Conservation (phyloP, 2,329 filamentous ascomycete genomes). For the Phialemonium atrogriseum region DNA sequence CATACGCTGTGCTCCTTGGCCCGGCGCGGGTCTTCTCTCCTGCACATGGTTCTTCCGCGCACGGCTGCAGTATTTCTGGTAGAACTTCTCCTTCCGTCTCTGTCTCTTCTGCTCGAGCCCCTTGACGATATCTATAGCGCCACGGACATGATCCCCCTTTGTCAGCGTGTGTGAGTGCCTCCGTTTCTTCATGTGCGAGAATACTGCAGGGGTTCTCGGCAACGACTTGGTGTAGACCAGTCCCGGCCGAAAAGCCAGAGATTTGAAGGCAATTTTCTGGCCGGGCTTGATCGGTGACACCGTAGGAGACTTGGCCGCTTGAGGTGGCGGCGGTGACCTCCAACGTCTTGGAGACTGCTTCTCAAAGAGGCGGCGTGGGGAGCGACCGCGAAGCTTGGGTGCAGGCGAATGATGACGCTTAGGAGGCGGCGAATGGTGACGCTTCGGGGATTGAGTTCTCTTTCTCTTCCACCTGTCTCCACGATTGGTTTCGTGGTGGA, state of each 20-base stretch:
- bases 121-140: constrained; percentile 97
- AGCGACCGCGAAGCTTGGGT: constrained; percentile 41
- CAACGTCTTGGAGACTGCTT: constrained; percentile 62
- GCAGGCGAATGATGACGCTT: constrained; percentile 41
- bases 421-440: constrained; percentile 47
- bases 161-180: constrained; percentile 20
- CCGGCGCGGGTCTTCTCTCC: constrained; percentile 63
- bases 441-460: constrained; percentile 50
- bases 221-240: constrained; percentile 78
- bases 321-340: constrained; percentile 62
- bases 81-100: constrained; percentile 85
- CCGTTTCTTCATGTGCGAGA: constrained; percentile 41
- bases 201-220: constrained; percentile 67
- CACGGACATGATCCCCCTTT: constrained; percentile 63
- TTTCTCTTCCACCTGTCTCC: constrained; percentile 41
- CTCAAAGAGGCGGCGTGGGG: constrained; percentile 53
- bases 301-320: constrained; percentile 38
- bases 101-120: constrained; percentile 91
- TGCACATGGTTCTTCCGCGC: constrained; percentile 59
- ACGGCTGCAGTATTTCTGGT: constrained; percentile 81
- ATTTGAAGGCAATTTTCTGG: constrained; percentile 32
- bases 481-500: constrained; percentile 49
- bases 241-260: constrained; percentile 51
- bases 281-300: constrained; percentile 33
- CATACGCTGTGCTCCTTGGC: constrained; percentile 90